These are phyloP conservation scores for Pseudocercospora cruenta DNA, from an alignment of 2,329 filamentous ascomycete genomes.

Conservation along the genomic window DNA sequence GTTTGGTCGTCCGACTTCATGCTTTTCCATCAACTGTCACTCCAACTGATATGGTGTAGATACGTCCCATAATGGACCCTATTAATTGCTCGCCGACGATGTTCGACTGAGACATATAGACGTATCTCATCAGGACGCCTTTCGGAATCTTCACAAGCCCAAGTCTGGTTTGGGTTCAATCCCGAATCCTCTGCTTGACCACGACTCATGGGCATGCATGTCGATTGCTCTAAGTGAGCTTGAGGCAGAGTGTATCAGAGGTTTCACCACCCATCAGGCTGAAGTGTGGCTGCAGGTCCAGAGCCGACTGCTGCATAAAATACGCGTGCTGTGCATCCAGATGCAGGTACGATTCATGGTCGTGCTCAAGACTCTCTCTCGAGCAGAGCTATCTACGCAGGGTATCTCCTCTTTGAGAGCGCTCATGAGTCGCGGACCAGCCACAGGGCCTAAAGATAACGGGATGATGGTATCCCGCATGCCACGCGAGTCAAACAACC, in stretches of 20 bases:
- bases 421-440: slow-evolving; percentile 14
- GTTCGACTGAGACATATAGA: not conserved
- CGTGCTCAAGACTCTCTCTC: not conserved
- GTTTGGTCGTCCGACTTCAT: slow-evolving; percentile 7
- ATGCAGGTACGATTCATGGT: slow-evolving; percentile 21
- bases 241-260: slow-evolving; percentile 15
- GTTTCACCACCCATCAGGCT: slow-evolving; percentile 4
- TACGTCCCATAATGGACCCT: slow-evolving; percentile 3
- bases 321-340: slow-evolving; percentile 10
- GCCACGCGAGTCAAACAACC: slow-evolving; percentile 17
- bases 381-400: not conserved
- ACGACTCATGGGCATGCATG: slow-evolving; percentile 21
- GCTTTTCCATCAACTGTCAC: not conserved
- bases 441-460: slow-evolving; percentile 7
- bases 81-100: not conserved
- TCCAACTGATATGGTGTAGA: not conserved
- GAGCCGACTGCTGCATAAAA: not conserved
- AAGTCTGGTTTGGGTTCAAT: not conserved
- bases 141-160: not conserved
- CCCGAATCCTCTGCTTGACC: not conserved
- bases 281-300: slow-evolving; percentile 9
- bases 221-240: slow-evolving; percentile 17
- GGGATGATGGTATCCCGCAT: slow-evolving; percentile 20
- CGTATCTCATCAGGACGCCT: not conserved
- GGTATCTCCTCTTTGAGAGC: slow-evolving; percentile 11